These are phyloP conservation scores for Solanum tarapatanum DNA, from an alignment of 257 asterid genomes.

Conservation along the genomic window DNA sequence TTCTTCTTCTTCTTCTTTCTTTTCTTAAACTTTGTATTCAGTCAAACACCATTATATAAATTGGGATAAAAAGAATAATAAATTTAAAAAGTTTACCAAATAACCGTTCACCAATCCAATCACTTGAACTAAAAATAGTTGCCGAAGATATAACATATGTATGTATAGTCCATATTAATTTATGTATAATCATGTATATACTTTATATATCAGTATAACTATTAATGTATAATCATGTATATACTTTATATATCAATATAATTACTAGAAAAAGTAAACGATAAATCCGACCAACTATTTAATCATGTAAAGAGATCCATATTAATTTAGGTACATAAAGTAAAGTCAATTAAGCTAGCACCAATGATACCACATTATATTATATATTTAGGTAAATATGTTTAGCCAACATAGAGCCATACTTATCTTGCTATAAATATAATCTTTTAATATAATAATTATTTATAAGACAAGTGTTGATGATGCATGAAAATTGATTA, in stretches of 20 bases:
- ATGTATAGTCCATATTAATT: neutral
- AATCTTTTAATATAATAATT: neutral
- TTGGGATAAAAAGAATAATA: neutral
- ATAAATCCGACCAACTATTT: neutral
- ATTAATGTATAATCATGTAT: neutral
- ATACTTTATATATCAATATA: no score
- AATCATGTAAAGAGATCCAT: neutral
- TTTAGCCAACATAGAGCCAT: neutral
- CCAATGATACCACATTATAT: constrained; percentile 1
- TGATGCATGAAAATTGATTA: constrained; percentile 30
- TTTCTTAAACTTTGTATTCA: neutral
- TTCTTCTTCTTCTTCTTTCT: neutral
- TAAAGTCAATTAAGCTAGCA: constrained; percentile 7
- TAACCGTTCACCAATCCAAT: neutral
- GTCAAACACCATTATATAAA: neutral
- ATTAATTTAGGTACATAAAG: neutral
- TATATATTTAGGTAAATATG: neutral
- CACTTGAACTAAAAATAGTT: neutral
- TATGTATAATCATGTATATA: neutral
- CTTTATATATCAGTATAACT: no score
- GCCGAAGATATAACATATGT: neutral
- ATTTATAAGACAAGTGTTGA: constrained; percentile 22
- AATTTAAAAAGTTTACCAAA: neutral
- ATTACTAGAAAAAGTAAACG: neutral
- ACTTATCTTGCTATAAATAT: constrained; percentile 23